Conservation (phyloP, 1,139 yeast genomes). For the Kazachstania sp. region DNA sequence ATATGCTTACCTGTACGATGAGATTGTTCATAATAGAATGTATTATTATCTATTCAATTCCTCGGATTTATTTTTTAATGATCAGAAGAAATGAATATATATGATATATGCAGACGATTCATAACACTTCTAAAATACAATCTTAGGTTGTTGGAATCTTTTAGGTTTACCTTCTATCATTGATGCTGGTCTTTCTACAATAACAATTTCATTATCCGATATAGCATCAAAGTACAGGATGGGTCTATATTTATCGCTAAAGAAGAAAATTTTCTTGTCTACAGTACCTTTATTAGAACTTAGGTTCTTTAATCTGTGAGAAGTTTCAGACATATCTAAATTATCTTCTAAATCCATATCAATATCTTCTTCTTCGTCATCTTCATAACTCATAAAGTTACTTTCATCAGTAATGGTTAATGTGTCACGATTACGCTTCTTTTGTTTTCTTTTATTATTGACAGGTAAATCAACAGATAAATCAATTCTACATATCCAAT, state of each 20-base stretch:
- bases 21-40: no score
- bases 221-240: constrained; percentile 55
- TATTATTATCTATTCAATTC: no score
- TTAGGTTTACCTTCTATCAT: constrained; percentile 44
- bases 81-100: no score
- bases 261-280: constrained; percentile 50
- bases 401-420: constrained; percentile 39
- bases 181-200: constrained; percentile 70
- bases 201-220: constrained; percentile 50
- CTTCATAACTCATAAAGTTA: constrained; percentile 25
- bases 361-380: constrained; percentile 28
- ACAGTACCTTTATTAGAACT: constrained; percentile 30
- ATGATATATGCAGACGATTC: background rate
- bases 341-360: constrained; percentile 26
- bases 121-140: constrained; percentile 37
- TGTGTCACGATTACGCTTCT: constrained; percentile 61
- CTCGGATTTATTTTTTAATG: no score
- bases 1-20: no score
- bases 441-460: constrained; percentile 34
- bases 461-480: constrained; percentile 51
- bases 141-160: constrained; percentile 68
- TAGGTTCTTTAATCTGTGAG: constrained; percentile 19
- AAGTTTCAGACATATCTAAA: constrained; percentile 9
- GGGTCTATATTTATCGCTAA: constrained; percentile 70
- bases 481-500: constrained; percentile 75